Percentiles rank a stretch among this genome's conserved stretches.
phyloP scores from a whole-genome alignment of 768 basidiomycete genomes.

The Boletus rubroflammeus region DNA sequence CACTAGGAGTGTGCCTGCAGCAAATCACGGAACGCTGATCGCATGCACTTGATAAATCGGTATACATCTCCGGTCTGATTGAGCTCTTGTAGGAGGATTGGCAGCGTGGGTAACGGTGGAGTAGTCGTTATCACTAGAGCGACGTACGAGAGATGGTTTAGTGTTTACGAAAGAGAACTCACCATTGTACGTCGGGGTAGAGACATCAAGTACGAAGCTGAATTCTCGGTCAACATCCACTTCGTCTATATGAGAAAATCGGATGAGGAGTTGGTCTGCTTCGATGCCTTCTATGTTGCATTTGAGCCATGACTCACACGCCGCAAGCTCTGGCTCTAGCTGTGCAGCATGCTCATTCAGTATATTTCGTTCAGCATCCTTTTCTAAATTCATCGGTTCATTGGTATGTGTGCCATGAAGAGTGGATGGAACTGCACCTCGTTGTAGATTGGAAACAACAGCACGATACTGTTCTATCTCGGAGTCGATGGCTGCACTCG shows the following conservation, averaged over 20 bases:
- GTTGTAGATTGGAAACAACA: conserved; percentile 54
- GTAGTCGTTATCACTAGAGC: conserved; percentile 72
- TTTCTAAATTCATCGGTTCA: conserved; percentile 44
- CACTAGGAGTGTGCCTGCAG: conserved; percentile 6
- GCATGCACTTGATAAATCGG: conserved; percentile 63
- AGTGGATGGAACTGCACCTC: conserved; percentile 45
- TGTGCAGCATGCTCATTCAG: conserved; percentile 52
- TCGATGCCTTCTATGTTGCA: conserved; percentile 79
- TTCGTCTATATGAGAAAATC: conserved; percentile 65
- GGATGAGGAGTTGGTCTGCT: conserved; percentile 65
- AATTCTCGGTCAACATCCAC: conserved; percentile 59
- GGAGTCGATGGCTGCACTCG: conserved; percentile 51
- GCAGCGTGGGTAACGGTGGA: conserved; percentile 63
- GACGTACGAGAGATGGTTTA: not conserved
- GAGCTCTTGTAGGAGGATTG: conserved; percentile 64
- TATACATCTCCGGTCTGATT: conserved; percentile 70
- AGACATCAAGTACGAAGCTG: conserved; percentile 73
- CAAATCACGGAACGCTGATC: conserved; percentile 47
- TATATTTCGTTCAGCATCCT: conserved; percentile 57
- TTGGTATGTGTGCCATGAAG: not conserved
- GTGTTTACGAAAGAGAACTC: conserved; percentile 10
- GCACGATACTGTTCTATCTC: conserved; percentile 75
- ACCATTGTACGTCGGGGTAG: conserved; percentile 64
- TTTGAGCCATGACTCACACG: conserved; percentile 53
- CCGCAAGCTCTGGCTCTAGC: conserved; percentile 51